Base-by-base conservation (phyloP, 140 eudicot species). In the Cichorium intybus region DNA sequence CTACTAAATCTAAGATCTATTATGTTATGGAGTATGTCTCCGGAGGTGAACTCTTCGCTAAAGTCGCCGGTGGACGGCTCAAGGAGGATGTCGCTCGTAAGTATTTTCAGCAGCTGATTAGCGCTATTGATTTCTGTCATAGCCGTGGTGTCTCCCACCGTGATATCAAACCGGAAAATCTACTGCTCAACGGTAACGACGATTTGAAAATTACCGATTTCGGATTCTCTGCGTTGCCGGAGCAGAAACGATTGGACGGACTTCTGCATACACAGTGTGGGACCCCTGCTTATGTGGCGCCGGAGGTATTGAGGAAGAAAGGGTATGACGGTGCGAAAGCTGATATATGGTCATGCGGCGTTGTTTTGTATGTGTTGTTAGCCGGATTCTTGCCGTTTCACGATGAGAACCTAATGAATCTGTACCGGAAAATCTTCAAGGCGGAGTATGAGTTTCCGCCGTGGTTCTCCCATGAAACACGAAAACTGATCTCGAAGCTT, bases 321-420 rank as follows among this genome's bases (percentile, higher is more conserved):
- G 85, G 89, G 1, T 86, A 86, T 7, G 85, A 81, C 39, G 95
- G 95, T 7, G 83, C 84, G 0, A 80, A 75, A 46, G 91, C 91
- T 1, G 95, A 87, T 70, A 84, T 84, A 0, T 84, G 95, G 95
- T 83, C 91, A 37, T 87, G 91, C 71, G 95, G 95, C 34, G 90
- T 87, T 52, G 72, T 87, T 52, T 62, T 87, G 62, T 87, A 72
- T 34, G 95, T 80, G 0, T 56, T 87, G 3, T n/a, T 87, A 7
- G 87, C 95, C 0, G 95, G 95, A 0, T 83, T 63, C 4, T 29
- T 87, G 0, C 95, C 95, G n/a, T 87, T 87, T 61, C 90, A 83
- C 14, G 87, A 83, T 7, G 87, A 74, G 50, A 87, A 76, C 39
- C 12, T 87, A 0, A 68, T 65, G 82, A 66, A 61, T 22, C 70